Percentiles rank a stretch among this genome's conserved stretches.
Conservation (phyloP, 768 basidiomycete genomes). For the Paxillus ammoniavirescens region DNA sequence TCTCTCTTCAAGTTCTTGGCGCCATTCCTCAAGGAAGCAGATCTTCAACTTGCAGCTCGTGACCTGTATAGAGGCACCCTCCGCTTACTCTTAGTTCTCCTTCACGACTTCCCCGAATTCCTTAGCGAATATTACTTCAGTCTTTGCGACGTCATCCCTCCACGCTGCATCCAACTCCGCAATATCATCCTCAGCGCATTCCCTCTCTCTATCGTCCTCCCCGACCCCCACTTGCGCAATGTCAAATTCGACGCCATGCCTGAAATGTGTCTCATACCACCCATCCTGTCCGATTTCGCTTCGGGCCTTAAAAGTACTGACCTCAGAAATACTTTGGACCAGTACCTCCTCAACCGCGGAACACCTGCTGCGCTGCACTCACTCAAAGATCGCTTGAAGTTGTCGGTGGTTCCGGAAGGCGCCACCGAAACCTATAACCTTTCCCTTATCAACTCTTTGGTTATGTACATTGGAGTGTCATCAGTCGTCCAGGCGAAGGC, state of each 20-base stretch:
- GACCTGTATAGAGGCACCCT: constrained; percentile 90
- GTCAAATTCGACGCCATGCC: constrained; percentile 72
- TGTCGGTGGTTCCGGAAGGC: constrained; percentile 44
- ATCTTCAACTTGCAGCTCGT: constrained; percentile 75
- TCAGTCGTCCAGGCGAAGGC: constrained; percentile 89
- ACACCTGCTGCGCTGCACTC: constrained; percentile 69
- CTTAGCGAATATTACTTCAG: constrained; percentile 96
- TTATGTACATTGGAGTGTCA: constrained; percentile 94
- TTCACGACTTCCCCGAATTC: constrained; percentile 99
- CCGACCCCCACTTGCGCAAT: constrained; percentile 82
- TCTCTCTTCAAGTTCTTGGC: constrained; percentile 94
- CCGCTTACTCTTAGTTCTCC: constrained; percentile 87
- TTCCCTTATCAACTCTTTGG: constrained; percentile 87
- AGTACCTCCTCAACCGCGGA: constrained; percentile 78
- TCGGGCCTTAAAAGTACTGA: constrained; percentile 79
- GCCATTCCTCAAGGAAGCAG: constrained; percentile 83
- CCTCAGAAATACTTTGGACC: constrained; percentile 77
- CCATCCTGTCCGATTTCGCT: constrained; percentile 88
- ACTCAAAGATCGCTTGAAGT: constrained; percentile 72
- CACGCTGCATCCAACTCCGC: constrained; percentile 90
- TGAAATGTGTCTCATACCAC: constrained; percentile 92
- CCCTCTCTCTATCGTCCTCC: constrained; percentile 75
- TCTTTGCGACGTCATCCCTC: constrained; percentile 90
- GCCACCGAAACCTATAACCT: constrained; percentile 74
- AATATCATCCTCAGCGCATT: constrained; percentile 97